These are phyloP conservation scores for Penicillium sumatraense DNA, from an alignment of 2,329 filamentous ascomycete species.

Conservation along the genomic window DNA sequence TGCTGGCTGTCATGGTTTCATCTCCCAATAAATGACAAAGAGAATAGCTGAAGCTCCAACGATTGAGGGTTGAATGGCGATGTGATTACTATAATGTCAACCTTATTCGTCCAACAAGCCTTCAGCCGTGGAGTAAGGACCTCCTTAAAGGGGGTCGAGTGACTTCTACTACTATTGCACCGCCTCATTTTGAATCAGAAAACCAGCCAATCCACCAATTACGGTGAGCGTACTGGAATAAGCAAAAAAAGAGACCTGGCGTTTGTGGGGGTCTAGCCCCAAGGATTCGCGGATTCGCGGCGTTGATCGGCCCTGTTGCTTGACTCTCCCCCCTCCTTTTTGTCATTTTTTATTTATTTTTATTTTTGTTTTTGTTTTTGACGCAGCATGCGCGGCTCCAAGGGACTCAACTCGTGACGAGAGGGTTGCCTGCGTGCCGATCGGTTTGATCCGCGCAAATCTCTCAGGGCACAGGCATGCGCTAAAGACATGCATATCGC, in stretches of 20 bases:
- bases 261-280: conserved; percentile 1
- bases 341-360: no score
- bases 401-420: no score
- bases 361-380: conserved; percentile 2
- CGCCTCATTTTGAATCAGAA: conserved; percentile 15
- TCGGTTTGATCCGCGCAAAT: conserved; percentile 1
- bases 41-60: not conserved
- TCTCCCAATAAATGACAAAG: not conserved
- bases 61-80: not conserved
- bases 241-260: conserved; percentile 17
- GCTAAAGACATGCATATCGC: conserved; percentile 5
- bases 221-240: conserved; percentile 15
- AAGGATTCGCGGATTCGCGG: not conserved
- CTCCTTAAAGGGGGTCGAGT: not conserved
- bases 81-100: not conserved
- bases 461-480: conserved; percentile 1
- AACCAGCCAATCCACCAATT: conserved; percentile 13
- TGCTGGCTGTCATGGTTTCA: not conserved
- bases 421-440: conserved; percentile 3
- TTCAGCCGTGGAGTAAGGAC: conserved; percentile 9
- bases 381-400: conserved; percentile 12
- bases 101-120: not conserved
- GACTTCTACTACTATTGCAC: not conserved
- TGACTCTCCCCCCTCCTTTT: no score
- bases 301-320: not conserved